A percentile compares a stretch with the other conserved stretches of the same genome.
Conservation (phyloP, 139 green algal genomes). For the Coccomyxa sp. region DNA sequence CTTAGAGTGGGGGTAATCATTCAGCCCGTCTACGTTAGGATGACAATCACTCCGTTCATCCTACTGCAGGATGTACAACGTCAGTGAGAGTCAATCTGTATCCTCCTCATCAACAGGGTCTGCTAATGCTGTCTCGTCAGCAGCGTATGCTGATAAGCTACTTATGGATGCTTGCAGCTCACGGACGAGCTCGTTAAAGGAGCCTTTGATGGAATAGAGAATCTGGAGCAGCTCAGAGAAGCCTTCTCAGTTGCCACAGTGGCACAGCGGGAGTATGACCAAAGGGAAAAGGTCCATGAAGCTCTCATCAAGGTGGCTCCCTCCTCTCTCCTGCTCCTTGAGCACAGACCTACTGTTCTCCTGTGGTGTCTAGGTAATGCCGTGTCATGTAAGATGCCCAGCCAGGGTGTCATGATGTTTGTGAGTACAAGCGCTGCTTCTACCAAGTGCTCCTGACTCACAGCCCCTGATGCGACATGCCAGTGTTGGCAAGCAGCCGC, state of each 20-base stretch:
- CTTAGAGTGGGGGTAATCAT: neutral
- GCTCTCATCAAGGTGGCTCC: too few relatives aligned
- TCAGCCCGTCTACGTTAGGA: neutral
- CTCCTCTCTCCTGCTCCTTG: too few relatives aligned
- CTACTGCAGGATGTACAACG: neutral
- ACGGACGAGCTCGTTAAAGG: conserved; percentile 27
- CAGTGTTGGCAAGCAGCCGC: too few relatives aligned
- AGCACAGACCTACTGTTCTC: too few relatives aligned
- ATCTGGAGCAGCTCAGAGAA: conserved; percentile 19
- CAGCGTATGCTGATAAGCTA: neutral
- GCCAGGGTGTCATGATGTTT: too few relatives aligned
- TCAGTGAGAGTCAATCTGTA: neutral
- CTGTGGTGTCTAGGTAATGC: too few relatives aligned
- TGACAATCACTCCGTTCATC: too few relatives aligned
- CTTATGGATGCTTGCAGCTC: conserved; percentile 7
- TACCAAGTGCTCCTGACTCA: too few relatives aligned
- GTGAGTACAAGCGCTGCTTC: too few relatives aligned
- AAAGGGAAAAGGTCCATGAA: neutral
- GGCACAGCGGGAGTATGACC: conserved; percentile 13
- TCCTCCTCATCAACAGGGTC: neutral
- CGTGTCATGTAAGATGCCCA: conserved; percentile 32
- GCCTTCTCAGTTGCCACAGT: conserved; percentile 14
- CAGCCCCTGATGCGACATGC: too few relatives aligned
- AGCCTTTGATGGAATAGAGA: conserved; percentile 1
- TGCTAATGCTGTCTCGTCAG: neutral